Conservation (phyloP, 208 protist species). For the Trichomonas tenax region DNA sequence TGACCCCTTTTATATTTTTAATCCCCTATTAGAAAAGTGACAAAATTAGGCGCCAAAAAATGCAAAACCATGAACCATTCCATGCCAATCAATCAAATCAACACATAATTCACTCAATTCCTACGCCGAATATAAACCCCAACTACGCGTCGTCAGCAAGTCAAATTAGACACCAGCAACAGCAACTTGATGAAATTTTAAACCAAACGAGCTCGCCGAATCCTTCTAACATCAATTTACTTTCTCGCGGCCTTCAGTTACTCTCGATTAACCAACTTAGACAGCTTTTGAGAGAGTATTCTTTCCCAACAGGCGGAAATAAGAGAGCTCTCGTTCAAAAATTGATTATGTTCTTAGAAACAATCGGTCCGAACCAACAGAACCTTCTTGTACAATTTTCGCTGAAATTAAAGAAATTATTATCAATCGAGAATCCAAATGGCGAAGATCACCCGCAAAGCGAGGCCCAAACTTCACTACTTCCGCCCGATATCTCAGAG, state of each 20-base stretch:
- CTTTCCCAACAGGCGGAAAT: not conserved
- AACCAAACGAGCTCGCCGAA: not conserved
- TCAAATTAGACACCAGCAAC: not conserved
- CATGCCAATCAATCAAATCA: no score
- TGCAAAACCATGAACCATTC: no score
- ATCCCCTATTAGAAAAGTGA: no score
- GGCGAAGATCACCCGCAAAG: not conserved
- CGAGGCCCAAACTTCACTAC: not conserved
- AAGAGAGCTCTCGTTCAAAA: not conserved
- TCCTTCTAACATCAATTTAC: not conserved
- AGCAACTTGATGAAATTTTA: not conserved
- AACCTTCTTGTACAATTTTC: not conserved
- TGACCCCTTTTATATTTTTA: no score
- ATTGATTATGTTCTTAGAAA: not conserved
- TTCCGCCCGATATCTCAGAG: not conserved
- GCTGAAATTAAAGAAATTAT: not conserved
- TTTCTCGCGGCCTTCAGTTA: not conserved
- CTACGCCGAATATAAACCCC: no score
- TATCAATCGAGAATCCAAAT: not conserved
- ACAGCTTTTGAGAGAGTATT: not conserved
- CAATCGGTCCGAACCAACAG: not conserved
- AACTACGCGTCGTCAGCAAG: not conserved
- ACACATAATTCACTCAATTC: no score
- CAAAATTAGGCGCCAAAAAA: no score
- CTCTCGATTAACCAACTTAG: not conserved